Evolutionary conservation across 345 rosid species (phyloP).

Genomic region (Euphorbia lathyris): DNA sequence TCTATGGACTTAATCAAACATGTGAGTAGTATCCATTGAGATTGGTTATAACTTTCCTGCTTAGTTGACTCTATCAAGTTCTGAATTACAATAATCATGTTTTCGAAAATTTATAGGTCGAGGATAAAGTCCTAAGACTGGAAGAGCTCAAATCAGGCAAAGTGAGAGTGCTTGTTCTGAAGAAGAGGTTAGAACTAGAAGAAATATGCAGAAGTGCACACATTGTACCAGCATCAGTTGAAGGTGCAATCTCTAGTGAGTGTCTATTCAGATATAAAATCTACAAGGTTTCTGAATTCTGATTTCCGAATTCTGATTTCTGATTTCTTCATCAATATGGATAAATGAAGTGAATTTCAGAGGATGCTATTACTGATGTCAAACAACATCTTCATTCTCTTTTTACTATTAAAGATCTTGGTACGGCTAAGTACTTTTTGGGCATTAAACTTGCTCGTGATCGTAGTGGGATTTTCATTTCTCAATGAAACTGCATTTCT

Average conservation of each 20-base stretch:
- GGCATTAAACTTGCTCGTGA: no score
- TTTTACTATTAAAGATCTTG: no score
- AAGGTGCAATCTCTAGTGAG: slow-evolving; percentile 56
- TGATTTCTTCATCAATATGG: no score
- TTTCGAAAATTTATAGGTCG: slow-evolving; percentile 40
- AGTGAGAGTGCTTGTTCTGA: slow-evolving; percentile 64
- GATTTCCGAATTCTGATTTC: no score
- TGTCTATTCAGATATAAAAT: not conserved
- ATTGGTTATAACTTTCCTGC: no score
- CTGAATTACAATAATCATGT: not conserved
- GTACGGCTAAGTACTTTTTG: no score
- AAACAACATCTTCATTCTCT: no score
- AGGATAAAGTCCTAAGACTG: slow-evolving; percentile 57
- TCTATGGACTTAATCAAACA: slow-evolving; percentile 47
- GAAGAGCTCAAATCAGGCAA: slow-evolving; percentile 55
- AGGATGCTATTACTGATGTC: no score
- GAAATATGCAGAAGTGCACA: slow-evolving; percentile 67
- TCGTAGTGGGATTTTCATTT: no score
- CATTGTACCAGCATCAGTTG: slow-evolving; percentile 45
- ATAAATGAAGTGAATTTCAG: no score
- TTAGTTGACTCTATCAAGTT: not conserved
- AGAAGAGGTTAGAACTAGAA: slow-evolving; percentile 62
- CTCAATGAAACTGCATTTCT: no score
- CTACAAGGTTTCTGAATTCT: no score
- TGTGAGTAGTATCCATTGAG: slow-evolving; percentile 51